These are phyloP conservation scores for Saccharomyces jurei DNA, from an alignment of 805 yeast species.

Conservation along the genomic window DNA sequence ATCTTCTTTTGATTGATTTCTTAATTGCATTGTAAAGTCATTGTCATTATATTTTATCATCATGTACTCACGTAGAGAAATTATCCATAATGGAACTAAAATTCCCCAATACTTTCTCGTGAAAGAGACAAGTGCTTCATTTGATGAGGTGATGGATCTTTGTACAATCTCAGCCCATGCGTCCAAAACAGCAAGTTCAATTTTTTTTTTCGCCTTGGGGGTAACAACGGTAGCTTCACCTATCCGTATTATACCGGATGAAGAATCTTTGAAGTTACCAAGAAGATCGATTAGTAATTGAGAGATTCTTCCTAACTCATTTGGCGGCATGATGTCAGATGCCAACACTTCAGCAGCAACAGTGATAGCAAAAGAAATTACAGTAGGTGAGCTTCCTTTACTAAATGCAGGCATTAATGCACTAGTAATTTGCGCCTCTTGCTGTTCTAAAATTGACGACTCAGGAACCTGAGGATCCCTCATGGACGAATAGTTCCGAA, in stretches of 20 bases:
- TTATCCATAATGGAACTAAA: constrained; percentile 73
- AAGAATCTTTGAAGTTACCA: constrained; percentile 39
- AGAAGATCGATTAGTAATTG: constrained; percentile 59
- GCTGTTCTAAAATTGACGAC: constrained; percentile 72
- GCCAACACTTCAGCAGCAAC: constrained; percentile 71
- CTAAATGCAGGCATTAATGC: constrained; percentile 84
- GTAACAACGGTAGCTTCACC: constrained; percentile 48
- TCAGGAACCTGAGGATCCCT: constrained; percentile 69
- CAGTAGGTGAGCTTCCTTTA: constrained; percentile 58
- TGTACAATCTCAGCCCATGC: constrained; percentile 64
- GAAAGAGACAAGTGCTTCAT: constrained; percentile 39
- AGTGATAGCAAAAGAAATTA: constrained; percentile 69
- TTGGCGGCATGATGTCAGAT: constrained; percentile 45
- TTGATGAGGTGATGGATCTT: constrained; percentile 18
- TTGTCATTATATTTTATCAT: constrained; percentile 47
- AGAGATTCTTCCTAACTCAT: constrained; percentile 47
- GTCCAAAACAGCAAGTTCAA: constrained; percentile 53
- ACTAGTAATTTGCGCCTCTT: constrained; percentile 87
- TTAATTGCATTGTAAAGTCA: constrained; percentile 27
- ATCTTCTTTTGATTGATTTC: constrained; percentile 7
- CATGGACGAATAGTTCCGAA: constrained; percentile 51
- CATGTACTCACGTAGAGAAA: constrained; percentile 66
- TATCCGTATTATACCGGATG: constrained; percentile 38
- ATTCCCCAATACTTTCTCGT: constrained; percentile 49
- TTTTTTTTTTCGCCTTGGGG: constrained; percentile 40